phyloP scores from a whole-genome alignment of 139 green algal genomes.

The Chlorella sorokiniana region DNA sequence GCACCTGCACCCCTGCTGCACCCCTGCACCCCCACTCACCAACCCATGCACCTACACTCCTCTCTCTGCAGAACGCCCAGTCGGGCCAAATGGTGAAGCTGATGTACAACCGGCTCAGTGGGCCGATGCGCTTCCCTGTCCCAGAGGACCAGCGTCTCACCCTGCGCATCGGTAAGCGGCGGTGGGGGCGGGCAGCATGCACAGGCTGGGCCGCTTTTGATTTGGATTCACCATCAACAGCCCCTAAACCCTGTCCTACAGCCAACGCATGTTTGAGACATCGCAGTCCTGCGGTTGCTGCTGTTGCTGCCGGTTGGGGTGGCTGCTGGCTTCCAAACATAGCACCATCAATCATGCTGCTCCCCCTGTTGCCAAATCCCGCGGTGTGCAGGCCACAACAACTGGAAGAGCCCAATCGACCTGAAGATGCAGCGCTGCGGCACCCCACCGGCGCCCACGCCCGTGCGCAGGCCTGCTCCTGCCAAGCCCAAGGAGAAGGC shows the following conservation, averaged over 20 bases:
- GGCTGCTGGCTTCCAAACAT: not conserved
- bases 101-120: slow-evolving; percentile 31
- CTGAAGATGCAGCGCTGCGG: slow-evolving; percentile 21
- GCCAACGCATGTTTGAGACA: too few relatives aligned
- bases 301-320: too few relatives aligned
- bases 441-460: not conserved
- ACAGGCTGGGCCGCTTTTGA: too few relatives aligned
- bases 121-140: slow-evolving; percentile 20
- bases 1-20: not conserved
- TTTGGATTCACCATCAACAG: too few relatives aligned
- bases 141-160: slow-evolving; percentile 15
- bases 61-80: not conserved
- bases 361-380: too few relatives aligned
- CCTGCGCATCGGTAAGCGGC: slow-evolving; percentile 18
- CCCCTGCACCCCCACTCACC: not conserved
- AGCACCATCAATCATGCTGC: not conserved
- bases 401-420: slow-evolving; percentile 22
- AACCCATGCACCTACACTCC: not conserved
- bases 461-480: not conserved
- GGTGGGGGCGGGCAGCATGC: too few relatives aligned
- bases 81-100: slow-evolving; percentile 23
- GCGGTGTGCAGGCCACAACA: slow-evolving; percentile 31
- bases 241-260: too few relatives aligned
- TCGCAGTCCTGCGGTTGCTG: too few relatives aligned
- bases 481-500: not conserved